Conservation (phyloP, 805 yeast species). For the Babjeviella inositovora region DNA sequence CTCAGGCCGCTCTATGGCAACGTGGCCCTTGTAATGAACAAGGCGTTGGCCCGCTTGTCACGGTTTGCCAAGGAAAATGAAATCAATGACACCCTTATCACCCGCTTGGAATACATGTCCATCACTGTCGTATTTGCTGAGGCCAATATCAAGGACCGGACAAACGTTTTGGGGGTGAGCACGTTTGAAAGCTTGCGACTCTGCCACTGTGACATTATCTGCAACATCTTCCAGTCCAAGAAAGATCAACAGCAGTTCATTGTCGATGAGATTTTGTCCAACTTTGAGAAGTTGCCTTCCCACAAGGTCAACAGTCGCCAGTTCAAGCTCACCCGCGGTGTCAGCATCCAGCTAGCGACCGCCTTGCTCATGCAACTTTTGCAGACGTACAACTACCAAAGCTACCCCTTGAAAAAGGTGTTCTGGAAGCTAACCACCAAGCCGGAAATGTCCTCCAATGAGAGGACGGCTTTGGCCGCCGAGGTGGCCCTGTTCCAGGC, state of each 20-base stretch:
- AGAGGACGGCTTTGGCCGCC: too few relatives aligned
- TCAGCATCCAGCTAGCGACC: slow-evolving; percentile 30
- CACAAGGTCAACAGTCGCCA: slow-evolving; percentile 26
- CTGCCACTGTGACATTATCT: slow-evolving; percentile 11
- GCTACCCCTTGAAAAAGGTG: background rate
- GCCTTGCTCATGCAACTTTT: slow-evolving; percentile 24
- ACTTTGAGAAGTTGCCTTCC: slow-evolving; percentile 30
- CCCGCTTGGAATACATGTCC: slow-evolving; percentile 41
- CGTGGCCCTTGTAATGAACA: slow-evolving; percentile 2
- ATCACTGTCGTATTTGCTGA: slow-evolving; percentile 22
- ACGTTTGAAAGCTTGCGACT: slow-evolving; percentile 11
- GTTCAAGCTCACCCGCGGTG: slow-evolving; percentile 22
- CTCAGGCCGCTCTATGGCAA: background rate
- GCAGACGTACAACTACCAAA: slow-evolving; percentile 17
- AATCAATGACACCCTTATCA: slow-evolving; percentile 29
- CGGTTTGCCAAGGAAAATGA: slow-evolving; percentile 3
- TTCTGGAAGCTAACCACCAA: background rate
- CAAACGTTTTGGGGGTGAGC: slow-evolving; percentile 6
- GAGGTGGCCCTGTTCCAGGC: too few relatives aligned
- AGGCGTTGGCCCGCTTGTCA: slow-evolving; percentile 5
- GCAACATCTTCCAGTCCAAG: slow-evolving; percentile 19
- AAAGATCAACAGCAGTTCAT: slow-evolving; percentile 43
- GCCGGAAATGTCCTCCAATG: too few relatives aligned
- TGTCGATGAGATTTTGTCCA: slow-evolving; percentile 38
- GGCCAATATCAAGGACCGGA: slow-evolving; percentile 7